Evolutionary conservation across 2,329 filamentous ascomycete species (phyloP), one percentile per base, ranked within the genome.

Genomic region (Corinectria fuckeliana): DNA sequence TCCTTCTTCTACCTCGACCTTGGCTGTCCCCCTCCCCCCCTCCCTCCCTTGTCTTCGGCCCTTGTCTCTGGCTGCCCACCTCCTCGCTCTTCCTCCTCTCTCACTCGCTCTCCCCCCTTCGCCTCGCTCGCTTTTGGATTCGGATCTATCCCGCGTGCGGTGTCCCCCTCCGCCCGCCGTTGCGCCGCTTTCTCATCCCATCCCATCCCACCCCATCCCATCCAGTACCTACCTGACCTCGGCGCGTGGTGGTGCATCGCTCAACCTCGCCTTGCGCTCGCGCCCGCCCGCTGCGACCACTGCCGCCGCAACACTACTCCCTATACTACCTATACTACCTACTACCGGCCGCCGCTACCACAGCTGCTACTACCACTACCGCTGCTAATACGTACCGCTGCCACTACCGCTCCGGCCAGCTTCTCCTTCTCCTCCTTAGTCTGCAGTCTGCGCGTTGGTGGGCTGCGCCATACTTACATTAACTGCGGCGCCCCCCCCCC

Each of bases 381-480:
- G 42, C 53, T 61, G 48, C 61, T 59, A 39, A 56, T 67, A 55
- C 45, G 53, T 67, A 55, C 45, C 64, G 57, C 50, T 50, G 30
- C 25, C n/a, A 18, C 51, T 26, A 36, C 49, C 23, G 49, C 26
- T 28, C n/a, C 28, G 20, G n/a, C 21, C n/a, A n/a, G n/a, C n/a
- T 38, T 16, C 44, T 20, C 36, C 20, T 21, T 44, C 21, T 32
- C 32, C 16, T 23, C 21, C 30, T 48, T 44, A 39, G 50, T n/a
- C 28, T 32, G 28, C 28, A 32, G 28, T 13, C 38, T 32, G 47
- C 45, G 39, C 49, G 50, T 53, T 55, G 55, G 54, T 62, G 60
- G 16, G 32, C 57, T 48, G 60, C 64, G 51, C 57, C 62, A 57
- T 69, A 69, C 67, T 65, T 68, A 69, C 67, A 66, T 68, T 69